Evolutionary conservation across 1,284 basidiomycete genomes (phyloP).

Genomic region (Peniophora sp.): DNA sequence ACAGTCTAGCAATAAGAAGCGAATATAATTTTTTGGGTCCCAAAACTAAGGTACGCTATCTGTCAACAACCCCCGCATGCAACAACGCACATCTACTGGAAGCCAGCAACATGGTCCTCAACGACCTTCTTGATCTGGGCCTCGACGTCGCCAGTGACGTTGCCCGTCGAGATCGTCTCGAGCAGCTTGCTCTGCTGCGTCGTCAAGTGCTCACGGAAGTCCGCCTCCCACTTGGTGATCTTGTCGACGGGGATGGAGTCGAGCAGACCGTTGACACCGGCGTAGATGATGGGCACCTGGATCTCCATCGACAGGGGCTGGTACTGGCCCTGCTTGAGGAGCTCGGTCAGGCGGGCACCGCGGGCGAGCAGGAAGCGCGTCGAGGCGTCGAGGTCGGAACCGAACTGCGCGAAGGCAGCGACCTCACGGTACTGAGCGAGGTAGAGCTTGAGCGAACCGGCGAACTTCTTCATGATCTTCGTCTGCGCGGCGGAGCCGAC

Average conservation of each 20-base stretch:
- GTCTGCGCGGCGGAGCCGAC: conserved; percentile 99
- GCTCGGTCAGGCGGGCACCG: conserved; percentile 97
- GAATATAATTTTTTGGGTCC: too few relatives aligned
- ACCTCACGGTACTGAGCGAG: conserved; percentile 99
- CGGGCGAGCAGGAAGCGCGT: conserved; percentile 95
- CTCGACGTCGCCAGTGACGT: conserved; percentile 86
- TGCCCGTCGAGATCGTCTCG: conserved; percentile 76
- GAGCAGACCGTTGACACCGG: conserved; percentile 98
- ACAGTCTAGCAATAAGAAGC: too few relatives aligned
- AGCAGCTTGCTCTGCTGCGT: conserved; percentile 65
- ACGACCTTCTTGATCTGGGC: conserved; percentile 89
- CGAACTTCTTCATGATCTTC: conserved; percentile 99
- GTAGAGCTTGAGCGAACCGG: conserved; percentile 99
- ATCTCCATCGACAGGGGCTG: conserved; percentile 88
- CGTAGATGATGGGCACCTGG: conserved; percentile 98
- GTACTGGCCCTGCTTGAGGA: conserved; percentile 96
- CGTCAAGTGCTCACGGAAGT: conserved; percentile 81
- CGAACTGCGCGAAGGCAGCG: conserved; percentile 98
- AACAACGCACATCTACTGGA: conserved; percentile 42
- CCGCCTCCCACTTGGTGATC: conserved; percentile 90
- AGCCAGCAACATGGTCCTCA: conserved; percentile 79
- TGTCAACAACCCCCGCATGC: too few relatives aligned
- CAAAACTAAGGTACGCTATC: too few relatives aligned
- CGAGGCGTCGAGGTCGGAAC: conserved; percentile 98
- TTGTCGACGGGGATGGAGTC: conserved; percentile 91